Percentiles rank a stretch among this genome's conserved stretches.
phyloP scores from a whole-genome alignment of 495 filamentous ascomycete genomes.

The Xylaria curta region DNA sequence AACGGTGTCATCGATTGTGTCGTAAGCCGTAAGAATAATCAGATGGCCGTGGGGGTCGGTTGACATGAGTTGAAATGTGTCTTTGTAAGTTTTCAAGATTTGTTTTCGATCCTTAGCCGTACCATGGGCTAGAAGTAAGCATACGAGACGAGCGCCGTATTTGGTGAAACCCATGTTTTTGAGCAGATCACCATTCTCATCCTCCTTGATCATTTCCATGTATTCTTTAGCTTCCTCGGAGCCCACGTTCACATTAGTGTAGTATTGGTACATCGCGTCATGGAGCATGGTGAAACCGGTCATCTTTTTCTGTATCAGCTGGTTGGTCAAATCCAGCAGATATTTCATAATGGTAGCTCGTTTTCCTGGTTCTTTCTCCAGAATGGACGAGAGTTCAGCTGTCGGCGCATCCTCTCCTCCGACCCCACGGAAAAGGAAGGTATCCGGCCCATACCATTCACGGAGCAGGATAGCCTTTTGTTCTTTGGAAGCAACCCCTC shows the following conservation, averaged over 20 bases:
- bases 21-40: slow-evolving; percentile 81
- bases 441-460: slow-evolving; percentile 98
- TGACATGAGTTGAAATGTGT: slow-evolving; percentile 80
- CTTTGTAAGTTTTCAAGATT: slow-evolving; percentile 84
- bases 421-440: slow-evolving; percentile 74
- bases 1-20: slow-evolving; percentile 92
- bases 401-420: slow-evolving; percentile 45
- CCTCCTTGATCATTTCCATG: slow-evolving; percentile 86
- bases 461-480: slow-evolving; percentile 84
- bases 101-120: slow-evolving; percentile 92
- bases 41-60: slow-evolving; percentile 79
- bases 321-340: slow-evolving; percentile 83
- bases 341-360: slow-evolving; percentile 82
- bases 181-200: slow-evolving; percentile 84
- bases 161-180: slow-evolving; percentile 96
- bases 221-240: slow-evolving; percentile 84
- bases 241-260: slow-evolving; percentile 75
- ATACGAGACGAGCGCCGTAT: slow-evolving; percentile 82
- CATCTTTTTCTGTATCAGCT: slow-evolving; percentile 91
- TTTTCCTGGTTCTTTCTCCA: slow-evolving; percentile 81
- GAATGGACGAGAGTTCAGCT: slow-evolving; percentile 71
- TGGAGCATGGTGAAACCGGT: slow-evolving; percentile 96
- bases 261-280: slow-evolving; percentile 97
- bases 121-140: slow-evolving; percentile 78
- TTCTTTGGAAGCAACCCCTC: slow-evolving; percentile 77